Evolutionary conservation across 306 rosid genomes (phyloP).

Genomic region (Glycyrrhiza uralensis): DNA sequence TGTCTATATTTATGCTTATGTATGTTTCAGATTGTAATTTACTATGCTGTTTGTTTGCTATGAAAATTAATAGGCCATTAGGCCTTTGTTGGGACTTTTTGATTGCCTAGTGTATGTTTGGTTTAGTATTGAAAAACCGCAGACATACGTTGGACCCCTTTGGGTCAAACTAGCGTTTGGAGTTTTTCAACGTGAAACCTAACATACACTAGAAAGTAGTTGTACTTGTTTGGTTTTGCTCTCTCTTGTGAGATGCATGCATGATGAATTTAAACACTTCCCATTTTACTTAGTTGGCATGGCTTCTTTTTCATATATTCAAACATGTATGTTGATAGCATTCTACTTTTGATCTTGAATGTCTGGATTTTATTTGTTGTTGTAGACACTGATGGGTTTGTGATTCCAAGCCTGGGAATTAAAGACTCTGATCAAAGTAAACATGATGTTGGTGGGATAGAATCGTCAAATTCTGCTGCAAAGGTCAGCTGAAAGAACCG

Average conservation of each 20-base stretch:
- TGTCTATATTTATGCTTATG: not conserved
- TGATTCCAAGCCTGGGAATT: conserved; percentile 91
- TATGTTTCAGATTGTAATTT: not conserved
- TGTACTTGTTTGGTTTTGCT: not conserved
- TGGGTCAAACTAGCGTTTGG: too few species aligned
- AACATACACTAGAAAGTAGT: not conserved
- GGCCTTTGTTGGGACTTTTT: not conserved
- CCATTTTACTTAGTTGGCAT: not conserved
- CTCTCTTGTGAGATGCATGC: not conserved
- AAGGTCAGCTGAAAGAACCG: conserved; percentile 45
- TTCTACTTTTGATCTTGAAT: not conserved
- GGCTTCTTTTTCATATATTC: not conserved
- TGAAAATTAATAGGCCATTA: not conserved
- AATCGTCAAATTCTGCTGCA: conserved; percentile 59
- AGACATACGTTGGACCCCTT: too few species aligned
- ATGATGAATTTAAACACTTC: not conserved
- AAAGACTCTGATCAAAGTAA: conserved; percentile 46
- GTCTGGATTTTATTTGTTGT: conserved; percentile 1
- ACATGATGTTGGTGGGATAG: conserved; percentile 41
- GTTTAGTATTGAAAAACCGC: too few species aligned
- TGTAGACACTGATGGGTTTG: conserved; percentile 90
- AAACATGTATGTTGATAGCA: not conserved
- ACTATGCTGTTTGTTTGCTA: not conserved
- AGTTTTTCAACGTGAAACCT: too few species aligned
- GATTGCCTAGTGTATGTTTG: too few species aligned